Percentiles rank a stretch among this genome's conserved stretches.
These are phyloP conservation scores for Blastobotrys proliferans DNA, from an alignment of 1,139 yeast species.

Conservation along the genomic window DNA sequence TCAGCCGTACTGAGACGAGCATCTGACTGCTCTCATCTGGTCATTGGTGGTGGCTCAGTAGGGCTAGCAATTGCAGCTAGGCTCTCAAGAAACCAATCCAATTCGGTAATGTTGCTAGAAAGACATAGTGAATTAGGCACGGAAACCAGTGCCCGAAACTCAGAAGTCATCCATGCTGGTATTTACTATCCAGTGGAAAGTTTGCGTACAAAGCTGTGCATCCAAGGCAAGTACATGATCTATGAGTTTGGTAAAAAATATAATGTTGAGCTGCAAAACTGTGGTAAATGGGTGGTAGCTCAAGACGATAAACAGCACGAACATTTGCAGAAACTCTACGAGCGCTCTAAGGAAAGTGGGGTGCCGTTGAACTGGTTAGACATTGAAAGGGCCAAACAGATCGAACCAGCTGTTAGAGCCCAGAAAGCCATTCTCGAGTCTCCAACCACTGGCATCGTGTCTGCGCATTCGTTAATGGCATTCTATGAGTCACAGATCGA, in stretches of 20 bases:
- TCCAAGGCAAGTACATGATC: conserved; percentile 66
- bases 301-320: conserved; percentile 63
- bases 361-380: conserved; percentile 61
- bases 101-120: conserved; percentile 62
- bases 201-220: conserved; percentile 64
- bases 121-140: conserved; percentile 61
- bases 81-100: conserved; percentile 42
- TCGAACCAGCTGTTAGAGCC: conserved; percentile 68
- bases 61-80: conserved; percentile 81
- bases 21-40: conserved; percentile 68
- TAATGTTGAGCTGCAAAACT: conserved; percentile 53
- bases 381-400: conserved; percentile 38
- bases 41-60: conserved; percentile 85
- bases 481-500: conserved; percentile 54
- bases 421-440: conserved; percentile 60
- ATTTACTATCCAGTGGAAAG: conserved; percentile 69
- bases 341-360: conserved; percentile 41
- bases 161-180: conserved; percentile 93
- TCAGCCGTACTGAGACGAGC: neutral
- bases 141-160: conserved; percentile 82
- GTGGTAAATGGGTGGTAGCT: conserved; percentile 91
- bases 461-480: conserved; percentile 70
- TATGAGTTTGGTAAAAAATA: conserved; percentile 49
- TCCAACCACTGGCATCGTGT: conserved; percentile 82
- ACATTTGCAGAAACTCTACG: conserved; percentile 50